Base-by-base conservation (phyloP, 164 flowering plant species). In the Saururus chinensis region DNA sequence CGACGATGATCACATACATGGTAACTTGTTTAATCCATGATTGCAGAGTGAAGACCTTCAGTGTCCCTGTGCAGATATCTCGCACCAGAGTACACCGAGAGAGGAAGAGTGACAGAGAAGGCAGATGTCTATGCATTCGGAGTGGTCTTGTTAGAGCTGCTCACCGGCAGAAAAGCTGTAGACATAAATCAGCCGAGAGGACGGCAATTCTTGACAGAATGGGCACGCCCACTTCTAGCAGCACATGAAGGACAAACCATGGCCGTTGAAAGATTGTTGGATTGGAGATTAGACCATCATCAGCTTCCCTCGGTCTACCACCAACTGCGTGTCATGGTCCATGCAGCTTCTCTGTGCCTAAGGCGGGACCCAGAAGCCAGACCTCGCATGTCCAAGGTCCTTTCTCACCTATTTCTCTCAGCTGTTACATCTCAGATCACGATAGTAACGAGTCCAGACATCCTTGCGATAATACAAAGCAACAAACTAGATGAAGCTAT, bases 71-170 rank as follows among this genome's bases (percentile, higher is more conserved):
- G 23, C 82, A 92, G 98, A 75, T 89, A 80, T 68, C 86, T 89
- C 59, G 95, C 98, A 48, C 96, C 98, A 58, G 98, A 92, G 73
- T 85, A 83, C 64, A 63, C 75, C 16, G 71, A 71, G 53, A 82
- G 81, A 11, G 93, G 78, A 63, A 68, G 64, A 55, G 68, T 92
- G 52, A 81, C 92, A 35, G 79, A 84, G 58, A 87, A 84, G 74
- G 82, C 86, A 58, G 98, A 88, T 63, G 80, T 87, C 4, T 91
- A 86, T 70, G 92, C 96, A 59, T 92, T 87, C 68, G 98, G 98
- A 14, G 68, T 89, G 60, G 84, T 87, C 41, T 60, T 92, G 54
- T 25, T 87, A 52, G 96, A 92, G 74, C 72, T 92, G 52, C 79
- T 89, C 26, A 87, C 89, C 0, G 95, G 96, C 37, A 63, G 53